Percentiles rank a stretch among this genome's conserved stretches.
Evolutionary conservation across 805 yeast species (phyloP).

Genomic region (Brettanomyces naardenensis): DNA sequence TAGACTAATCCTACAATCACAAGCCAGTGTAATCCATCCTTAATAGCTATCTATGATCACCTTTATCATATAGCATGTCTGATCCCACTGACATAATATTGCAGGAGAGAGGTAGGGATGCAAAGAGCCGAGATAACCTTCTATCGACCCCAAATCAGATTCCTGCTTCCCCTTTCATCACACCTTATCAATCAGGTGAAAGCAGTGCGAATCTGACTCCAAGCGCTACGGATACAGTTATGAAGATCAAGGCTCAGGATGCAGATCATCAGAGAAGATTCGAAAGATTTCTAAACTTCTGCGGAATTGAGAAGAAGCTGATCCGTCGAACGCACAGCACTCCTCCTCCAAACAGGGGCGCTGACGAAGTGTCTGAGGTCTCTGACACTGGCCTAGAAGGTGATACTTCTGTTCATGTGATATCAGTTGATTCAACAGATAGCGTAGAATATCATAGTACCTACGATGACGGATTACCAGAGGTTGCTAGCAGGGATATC

Average conservation of each 20-base stretch:
- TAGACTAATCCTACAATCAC: too few relatives aligned
- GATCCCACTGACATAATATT: conserved; percentile 8
- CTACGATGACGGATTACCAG: neutral
- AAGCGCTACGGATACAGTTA: too few relatives aligned
- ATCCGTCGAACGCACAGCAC: too few relatives aligned
- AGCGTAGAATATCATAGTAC: conserved; percentile 5
- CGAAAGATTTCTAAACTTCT: conserved; percentile 17
- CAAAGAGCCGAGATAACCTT: neutral
- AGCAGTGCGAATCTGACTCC: too few relatives aligned
- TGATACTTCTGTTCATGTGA: conserved; percentile 11
- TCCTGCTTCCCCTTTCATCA: too few relatives aligned
- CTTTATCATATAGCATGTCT: too few relatives aligned
- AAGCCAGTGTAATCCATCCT: too few relatives aligned
- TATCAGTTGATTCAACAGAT: conserved; percentile 16
- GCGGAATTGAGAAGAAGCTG: conserved; percentile 15
- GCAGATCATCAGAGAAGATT: conserved; percentile 21
- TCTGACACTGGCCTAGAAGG: neutral
- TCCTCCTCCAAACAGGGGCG: neutral
- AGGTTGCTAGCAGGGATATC: neutral
- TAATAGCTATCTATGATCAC: too few relatives aligned
- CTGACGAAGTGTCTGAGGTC: neutral
- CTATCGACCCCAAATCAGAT: neutral
- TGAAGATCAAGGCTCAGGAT: conserved; percentile 12
- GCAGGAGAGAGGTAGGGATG: conserved; percentile 4
- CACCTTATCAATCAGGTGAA: too few relatives aligned